Evolutionary conservation across 1,284 basidiomycete genomes (phyloP).

Genomic region (Xerocomus amazonicus): DNA sequence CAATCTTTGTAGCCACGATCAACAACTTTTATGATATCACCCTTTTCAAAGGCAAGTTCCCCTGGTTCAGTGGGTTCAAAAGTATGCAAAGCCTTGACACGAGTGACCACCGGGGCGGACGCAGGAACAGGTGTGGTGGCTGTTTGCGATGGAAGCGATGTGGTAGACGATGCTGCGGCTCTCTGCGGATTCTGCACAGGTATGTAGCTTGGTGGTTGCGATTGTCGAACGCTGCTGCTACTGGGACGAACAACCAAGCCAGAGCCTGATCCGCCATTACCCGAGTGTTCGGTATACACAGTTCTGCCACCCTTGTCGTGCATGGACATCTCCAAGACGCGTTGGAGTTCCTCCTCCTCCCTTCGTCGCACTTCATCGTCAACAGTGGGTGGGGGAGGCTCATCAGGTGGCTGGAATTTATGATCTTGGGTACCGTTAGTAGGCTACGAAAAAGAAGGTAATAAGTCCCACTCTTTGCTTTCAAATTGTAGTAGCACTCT

Average conservation of each 20-base stretch:
- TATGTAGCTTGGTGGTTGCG: conserved; percentile 45
- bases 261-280: conserved; percentile 37
- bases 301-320: conserved; percentile 79
- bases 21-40: conserved; percentile 94
- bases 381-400: conserved; percentile 64
- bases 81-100: conserved; percentile 87
- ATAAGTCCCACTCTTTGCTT: conserved; percentile 65
- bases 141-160: conserved; percentile 24
- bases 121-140: conserved; percentile 14
- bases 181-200: conserved; percentile 37
- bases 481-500: conserved; percentile 82
- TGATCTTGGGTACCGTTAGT: conserved; percentile 47
- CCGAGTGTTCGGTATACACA: conserved; percentile 47
- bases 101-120: conserved; percentile 56
- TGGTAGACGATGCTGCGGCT: conserved; percentile 23
- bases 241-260: conserved; percentile 13
- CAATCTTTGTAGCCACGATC: conserved; percentile 96
- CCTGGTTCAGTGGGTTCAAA: conserved; percentile 89
- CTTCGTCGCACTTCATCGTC: conserved; percentile 77
- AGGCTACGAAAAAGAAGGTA: not conserved
- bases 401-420: conserved; percentile 64
- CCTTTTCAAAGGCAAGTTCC: conserved; percentile 90
- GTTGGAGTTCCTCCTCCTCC: conserved; percentile 91
- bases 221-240: conserved; percentile 20
- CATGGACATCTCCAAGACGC: conserved; percentile 85